These are phyloP conservation scores for Spencermartinsiella europaea DNA, from an alignment of 805 yeast species.

Conservation along the genomic window DNA sequence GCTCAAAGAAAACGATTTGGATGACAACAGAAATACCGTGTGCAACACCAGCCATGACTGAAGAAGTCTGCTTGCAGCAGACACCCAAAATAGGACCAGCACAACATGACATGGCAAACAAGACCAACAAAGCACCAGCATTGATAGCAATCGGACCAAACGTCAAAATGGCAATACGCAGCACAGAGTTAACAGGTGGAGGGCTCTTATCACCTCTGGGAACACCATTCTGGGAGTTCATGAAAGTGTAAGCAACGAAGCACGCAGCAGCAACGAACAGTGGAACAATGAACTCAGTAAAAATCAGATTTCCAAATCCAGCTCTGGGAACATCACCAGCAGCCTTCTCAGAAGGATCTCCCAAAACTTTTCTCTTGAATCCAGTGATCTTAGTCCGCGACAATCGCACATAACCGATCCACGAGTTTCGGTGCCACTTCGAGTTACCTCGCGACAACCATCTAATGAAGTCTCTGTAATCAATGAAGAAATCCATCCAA, in stretches of 20 bases:
- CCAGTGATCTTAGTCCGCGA: constrained; percentile 81
- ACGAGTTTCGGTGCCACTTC: constrained; percentile 50
- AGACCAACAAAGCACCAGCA: constrained; percentile 74
- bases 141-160: constrained; percentile 89
- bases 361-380: constrained; percentile 59
- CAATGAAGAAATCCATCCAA: constrained; percentile 82
- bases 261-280: constrained; percentile 62
- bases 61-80: constrained; percentile 96
- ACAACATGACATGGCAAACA: constrained; percentile 87
- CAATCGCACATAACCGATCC: constrained; percentile 61
- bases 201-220: constrained; percentile 30
- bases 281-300: constrained; percentile 77
- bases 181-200: constrained; percentile 45
- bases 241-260: constrained; percentile 68
- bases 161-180: constrained; percentile 56
- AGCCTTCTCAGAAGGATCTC: constrained; percentile 61
- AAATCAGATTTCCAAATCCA: constrained; percentile 66
- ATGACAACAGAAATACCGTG: constrained; percentile 91
- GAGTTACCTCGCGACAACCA: constrained; percentile 72
- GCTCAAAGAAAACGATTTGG: constrained; percentile 82
- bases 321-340: constrained; percentile 70
- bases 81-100: constrained; percentile 92
- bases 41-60: constrained; percentile 91
- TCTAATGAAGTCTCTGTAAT: constrained; percentile 73
- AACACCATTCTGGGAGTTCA: constrained; percentile 86